phyloP scores from a whole-genome alignment of 345 rosid genomes.

The Clausena lansium region DNA sequence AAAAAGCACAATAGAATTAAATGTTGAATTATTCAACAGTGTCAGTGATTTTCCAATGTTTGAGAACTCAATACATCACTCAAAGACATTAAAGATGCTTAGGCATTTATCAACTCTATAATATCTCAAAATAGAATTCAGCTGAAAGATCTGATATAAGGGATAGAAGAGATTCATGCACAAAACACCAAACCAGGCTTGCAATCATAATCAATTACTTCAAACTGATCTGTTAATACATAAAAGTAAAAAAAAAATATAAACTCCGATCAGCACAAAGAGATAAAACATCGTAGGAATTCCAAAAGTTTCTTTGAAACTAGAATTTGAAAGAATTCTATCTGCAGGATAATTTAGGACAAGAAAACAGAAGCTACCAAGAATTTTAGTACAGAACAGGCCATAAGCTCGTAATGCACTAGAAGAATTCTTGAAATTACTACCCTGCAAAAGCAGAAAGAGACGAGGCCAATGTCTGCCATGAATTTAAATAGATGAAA shows the following conservation, averaged over 20 bases:
- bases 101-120: not conserved
- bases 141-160: not conserved
- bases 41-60: not conserved
- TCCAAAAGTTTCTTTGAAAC: not conserved
- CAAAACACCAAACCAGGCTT: not conserved
- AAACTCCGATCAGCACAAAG: not conserved
- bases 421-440: not conserved
- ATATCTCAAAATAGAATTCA: not conserved
- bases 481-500: not conserved
- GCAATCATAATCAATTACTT: slow-evolving; percentile 3
- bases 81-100: not conserved
- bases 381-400: not conserved
- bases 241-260: not conserved
- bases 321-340: slow-evolving; percentile 11
- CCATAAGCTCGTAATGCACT: not conserved
- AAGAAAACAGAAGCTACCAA: slow-evolving; percentile 13
- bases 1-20: slow-evolving; percentile 23
- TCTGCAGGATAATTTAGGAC: slow-evolving; percentile 1
- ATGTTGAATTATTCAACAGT: not conserved
- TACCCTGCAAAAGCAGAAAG: not conserved
- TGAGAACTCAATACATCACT: not conserved
- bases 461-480: not conserved
- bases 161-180: not conserved
- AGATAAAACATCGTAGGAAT: not conserved
- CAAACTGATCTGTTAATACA: slow-evolving; percentile 1